Evolutionary conservation across 164 flowering plant genomes (phyloP).

Genomic region (Vitis labrusca): DNA sequence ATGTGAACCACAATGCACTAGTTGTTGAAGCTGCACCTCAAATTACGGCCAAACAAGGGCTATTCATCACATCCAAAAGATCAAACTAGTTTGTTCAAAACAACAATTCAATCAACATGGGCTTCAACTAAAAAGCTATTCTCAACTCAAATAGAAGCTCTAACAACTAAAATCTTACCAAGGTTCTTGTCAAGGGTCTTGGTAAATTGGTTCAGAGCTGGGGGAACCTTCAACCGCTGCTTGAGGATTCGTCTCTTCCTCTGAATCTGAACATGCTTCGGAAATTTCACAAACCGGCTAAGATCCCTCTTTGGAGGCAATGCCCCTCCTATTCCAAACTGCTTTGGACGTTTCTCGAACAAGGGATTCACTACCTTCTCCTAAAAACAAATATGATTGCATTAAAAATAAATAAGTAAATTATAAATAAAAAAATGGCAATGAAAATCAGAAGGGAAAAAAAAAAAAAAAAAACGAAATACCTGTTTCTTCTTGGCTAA

Average conservation of each 20-base stretch:
- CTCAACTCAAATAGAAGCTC: too few relatives aligned
- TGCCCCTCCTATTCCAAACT: slow-evolving; percentile 48
- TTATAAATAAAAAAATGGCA: background rate
- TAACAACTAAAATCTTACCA: slow-evolving; percentile 16
- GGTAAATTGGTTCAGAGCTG: slow-evolving; percentile 47
- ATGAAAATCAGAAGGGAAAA: background rate
- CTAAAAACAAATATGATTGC: slow-evolving; percentile 8
- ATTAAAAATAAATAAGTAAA: background rate
- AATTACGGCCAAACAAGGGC: too few relatives aligned
- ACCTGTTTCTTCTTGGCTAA: slow-evolving; percentile 28
- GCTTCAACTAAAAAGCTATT: too few relatives aligned
- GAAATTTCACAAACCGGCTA: slow-evolving; percentile 40
- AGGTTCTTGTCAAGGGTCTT: slow-evolving; percentile 48
- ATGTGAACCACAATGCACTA: too few relatives aligned
- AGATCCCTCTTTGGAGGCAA: slow-evolving; percentile 46
- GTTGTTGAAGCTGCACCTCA: too few relatives aligned
- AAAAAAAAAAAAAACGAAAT: background rate
- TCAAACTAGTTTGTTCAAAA: too few relatives aligned
- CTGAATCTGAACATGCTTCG: slow-evolving; percentile 38
- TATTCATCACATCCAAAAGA: too few relatives aligned
- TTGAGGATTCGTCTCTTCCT: slow-evolving; percentile 42
- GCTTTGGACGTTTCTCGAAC: slow-evolving; percentile 49
- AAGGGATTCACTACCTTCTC: slow-evolving; percentile 42
- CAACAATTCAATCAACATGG: too few relatives aligned
- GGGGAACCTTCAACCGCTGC: slow-evolving; percentile 53